Evolutionary conservation across 805 yeast species (phyloP).

Genomic region (Zygosaccharomyces siamensis): DNA sequence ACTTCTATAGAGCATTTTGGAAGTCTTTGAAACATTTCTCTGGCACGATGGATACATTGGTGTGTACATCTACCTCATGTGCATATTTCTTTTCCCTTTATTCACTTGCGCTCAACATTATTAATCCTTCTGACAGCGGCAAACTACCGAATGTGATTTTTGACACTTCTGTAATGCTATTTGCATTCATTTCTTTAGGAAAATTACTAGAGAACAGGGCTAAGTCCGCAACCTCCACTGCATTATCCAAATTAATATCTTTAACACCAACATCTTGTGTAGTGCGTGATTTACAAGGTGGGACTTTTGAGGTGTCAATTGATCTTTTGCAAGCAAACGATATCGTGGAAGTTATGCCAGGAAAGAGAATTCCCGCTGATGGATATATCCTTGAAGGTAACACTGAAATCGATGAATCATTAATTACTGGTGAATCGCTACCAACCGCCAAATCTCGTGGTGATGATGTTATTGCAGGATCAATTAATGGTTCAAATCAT

Average conservation of each 20-base stretch:
- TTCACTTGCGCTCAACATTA: slow-evolving; percentile 49
- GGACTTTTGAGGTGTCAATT: slow-evolving; percentile 46
- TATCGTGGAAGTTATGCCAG: slow-evolving; percentile 73
- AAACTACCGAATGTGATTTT: slow-evolving; percentile 67
- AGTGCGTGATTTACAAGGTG: slow-evolving; percentile 45
- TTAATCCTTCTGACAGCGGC: slow-evolving; percentile 22
- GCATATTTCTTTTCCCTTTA: slow-evolving; percentile 71
- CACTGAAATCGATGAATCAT: slow-evolving; percentile 82
- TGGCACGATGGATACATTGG: slow-evolving; percentile 89
- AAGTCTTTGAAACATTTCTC: slow-evolving; percentile 64
- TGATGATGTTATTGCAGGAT: slow-evolving; percentile 77
- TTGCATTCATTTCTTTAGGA: slow-evolving; percentile 80
- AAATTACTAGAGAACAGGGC: slow-evolving; percentile 90
- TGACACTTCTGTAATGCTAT: slow-evolving; percentile 82
- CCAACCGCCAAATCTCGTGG: slow-evolving; percentile 64
- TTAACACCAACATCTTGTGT: slow-evolving; percentile 74
- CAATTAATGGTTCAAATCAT: slow-evolving; percentile 75
- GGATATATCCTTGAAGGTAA: slow-evolving; percentile 74
- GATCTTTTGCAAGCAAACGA: slow-evolving; percentile 78
- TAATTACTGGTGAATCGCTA: slow-evolving; percentile 85
- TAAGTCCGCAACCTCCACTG: slow-evolving; percentile 87
- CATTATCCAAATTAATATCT: slow-evolving; percentile 74
- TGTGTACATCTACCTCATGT: slow-evolving; percentile 73
- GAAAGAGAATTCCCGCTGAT: slow-evolving; percentile 88
- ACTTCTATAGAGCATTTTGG: slow-evolving; percentile 61